Conservation (phyloP, 2,329 filamentous ascomycete genomes). For the Aspergillus hiratsukae region DNA sequence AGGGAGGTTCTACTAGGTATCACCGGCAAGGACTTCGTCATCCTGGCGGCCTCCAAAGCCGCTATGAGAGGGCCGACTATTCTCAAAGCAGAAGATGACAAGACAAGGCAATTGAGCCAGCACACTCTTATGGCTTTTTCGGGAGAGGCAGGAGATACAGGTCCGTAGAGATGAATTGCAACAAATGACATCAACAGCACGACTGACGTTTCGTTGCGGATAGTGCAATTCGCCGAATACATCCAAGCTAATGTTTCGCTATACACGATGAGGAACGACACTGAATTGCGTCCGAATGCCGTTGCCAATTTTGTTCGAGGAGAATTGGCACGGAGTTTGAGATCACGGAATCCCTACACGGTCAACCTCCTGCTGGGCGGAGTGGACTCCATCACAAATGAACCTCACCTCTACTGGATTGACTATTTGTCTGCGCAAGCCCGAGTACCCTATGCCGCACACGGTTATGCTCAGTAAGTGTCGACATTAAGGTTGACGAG, state of each 20-base stretch:
- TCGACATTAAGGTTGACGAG: not conserved
- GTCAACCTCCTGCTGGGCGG: conserved; percentile 95
- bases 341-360: conserved; percentile 90
- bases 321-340: conserved; percentile 84
- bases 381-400: conserved; percentile 83
- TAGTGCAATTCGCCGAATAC: conserved; percentile 98
- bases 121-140: conserved; percentile 93
- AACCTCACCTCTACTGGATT: conserved; percentile 93
- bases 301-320: conserved; percentile 90
- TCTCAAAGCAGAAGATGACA: conserved; percentile 93
- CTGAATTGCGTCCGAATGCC: conserved; percentile 82
- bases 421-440: conserved; percentile 92
- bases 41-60: conserved; percentile 96
- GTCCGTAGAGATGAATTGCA: conserved; percentile 45
- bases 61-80: conserved; percentile 96
- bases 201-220: conserved; percentile 12
- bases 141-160: conserved; percentile 92
- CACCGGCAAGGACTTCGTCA: conserved; percentile 98
- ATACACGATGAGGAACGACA: conserved; percentile 97
- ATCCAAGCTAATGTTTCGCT: conserved; percentile 98
- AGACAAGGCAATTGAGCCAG: conserved; percentile 88
- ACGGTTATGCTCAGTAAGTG: conserved; percentile 91
- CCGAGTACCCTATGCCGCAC: conserved; percentile 87
- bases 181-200: conserved; percentile 1
- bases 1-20: conserved; percentile 99